Percentiles rank a stretch among this genome's conserved stretches.
Conservation (phyloP, 2,329 filamentous ascomycete species). For the Pseudogymnoascus sp. region DNA sequence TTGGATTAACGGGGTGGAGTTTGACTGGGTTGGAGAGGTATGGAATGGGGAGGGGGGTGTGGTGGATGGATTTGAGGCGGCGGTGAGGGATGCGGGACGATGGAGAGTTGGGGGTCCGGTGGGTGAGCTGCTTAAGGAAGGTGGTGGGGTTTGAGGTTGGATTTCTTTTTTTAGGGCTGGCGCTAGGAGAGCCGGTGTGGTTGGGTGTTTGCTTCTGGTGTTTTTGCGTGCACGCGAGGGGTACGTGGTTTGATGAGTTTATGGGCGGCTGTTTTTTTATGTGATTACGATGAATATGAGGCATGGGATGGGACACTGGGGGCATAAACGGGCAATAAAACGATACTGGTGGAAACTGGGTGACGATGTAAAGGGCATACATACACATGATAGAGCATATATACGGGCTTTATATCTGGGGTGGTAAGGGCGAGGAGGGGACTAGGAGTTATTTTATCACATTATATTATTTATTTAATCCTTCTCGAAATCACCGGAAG, state of each 20-base stretch:
- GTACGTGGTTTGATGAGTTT: background rate
- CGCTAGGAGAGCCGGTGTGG: background rate
- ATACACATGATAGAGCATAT: background rate
- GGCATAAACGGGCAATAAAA: background rate
- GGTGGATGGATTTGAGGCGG: background rate
- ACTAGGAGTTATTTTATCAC: background rate
- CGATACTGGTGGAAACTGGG: background rate
- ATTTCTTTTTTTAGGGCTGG: background rate
- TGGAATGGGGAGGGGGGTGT: background rate
- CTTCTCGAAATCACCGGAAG: background rate
- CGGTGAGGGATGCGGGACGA: background rate
- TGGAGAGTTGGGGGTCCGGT: background rate
- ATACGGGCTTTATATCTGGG: background rate
- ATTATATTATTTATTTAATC: background rate
- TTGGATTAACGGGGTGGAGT: background rate
- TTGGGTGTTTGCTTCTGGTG: background rate
- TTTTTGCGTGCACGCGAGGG: background rate
- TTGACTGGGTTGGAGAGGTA: background rate
- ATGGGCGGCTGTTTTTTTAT: background rate
- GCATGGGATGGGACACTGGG: background rate
- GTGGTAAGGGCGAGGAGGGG: background rate
- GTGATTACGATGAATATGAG: background rate
- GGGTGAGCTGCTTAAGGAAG: background rate
- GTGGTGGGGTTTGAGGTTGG: background rate
- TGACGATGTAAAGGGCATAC: background rate